phyloP scores from a whole-genome alignment of 768 basidiomycete species.

The Imleria badia region DNA sequence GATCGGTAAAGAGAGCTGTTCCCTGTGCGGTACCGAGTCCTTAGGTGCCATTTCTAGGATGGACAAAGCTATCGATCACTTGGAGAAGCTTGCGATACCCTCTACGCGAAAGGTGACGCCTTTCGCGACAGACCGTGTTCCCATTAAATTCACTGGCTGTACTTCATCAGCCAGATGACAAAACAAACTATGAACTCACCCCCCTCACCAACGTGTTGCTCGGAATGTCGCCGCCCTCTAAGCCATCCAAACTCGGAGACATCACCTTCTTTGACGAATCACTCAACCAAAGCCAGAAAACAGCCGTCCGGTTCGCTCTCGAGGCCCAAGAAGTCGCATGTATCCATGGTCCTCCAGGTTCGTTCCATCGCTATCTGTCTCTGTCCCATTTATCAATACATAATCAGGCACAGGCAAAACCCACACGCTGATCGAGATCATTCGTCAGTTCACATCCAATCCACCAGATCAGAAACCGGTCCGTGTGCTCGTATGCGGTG shows the following conservation, averaged over 20 bases:
- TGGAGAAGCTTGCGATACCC: conserved; percentile 48
- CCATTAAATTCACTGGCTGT: neutral
- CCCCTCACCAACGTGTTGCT: conserved; percentile 69
- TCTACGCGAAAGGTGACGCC: conserved; percentile 24
- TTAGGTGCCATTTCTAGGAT: conserved; percentile 54
- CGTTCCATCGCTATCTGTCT: neutral
- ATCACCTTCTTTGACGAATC: conserved; percentile 70
- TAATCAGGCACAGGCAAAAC: conserved; percentile 87
- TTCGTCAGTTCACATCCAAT: conserved; percentile 72
- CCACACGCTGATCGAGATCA: conserved; percentile 90
- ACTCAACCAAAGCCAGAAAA: conserved; percentile 82
- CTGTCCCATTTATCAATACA: neutral
- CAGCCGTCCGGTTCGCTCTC: conserved; percentile 82
- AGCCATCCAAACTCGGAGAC: conserved; percentile 34
- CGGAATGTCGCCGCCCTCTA: conserved; percentile 54
- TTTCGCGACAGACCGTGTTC: neutral
- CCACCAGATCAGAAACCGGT: conserved; percentile 43
- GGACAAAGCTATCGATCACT: conserved; percentile 74
- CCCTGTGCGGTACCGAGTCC: neutral
- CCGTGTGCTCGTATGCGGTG: conserved; percentile 85
- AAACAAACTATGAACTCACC: conserved; percentile 42
- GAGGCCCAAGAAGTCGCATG: conserved; percentile 81
- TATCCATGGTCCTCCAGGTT: conserved; percentile 97
- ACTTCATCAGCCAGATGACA: conserved; percentile 38
- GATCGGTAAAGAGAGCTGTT: conserved; percentile 53